These are phyloP conservation scores for Exophiala mesophila DNA, from an alignment of 2,329 filamentous ascomycete species.

Conservation along the genomic window DNA sequence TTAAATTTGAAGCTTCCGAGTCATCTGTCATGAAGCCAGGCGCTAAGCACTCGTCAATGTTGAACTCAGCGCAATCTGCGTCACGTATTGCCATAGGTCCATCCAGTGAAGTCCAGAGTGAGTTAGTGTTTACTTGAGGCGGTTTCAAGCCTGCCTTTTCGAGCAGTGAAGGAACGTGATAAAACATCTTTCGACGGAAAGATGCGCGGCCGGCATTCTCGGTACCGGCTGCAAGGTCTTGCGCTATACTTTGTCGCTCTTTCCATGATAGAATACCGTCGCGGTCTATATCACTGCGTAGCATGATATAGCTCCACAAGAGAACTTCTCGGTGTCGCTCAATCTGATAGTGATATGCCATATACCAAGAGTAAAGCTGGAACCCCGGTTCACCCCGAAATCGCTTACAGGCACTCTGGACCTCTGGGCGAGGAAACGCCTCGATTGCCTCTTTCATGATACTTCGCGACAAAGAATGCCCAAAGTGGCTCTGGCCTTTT, in stretches of 20 bases:
- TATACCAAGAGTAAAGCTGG: constrained; percentile 21
- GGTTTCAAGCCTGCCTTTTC: constrained; percentile 16
- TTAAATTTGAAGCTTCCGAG: constrained; percentile 7
- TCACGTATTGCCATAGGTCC: constrained; percentile 15
- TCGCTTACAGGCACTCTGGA: constrained; percentile 19
- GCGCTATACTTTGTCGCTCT: constrained; percentile 13
- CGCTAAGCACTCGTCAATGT: constrained; percentile 18
- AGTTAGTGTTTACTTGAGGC: constrained; percentile 17
- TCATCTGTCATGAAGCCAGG: constrained; percentile 12
- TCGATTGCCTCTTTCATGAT: constrained; percentile 20
- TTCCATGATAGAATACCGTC: constrained; percentile 19
- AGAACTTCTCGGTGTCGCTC: constrained; percentile 19
- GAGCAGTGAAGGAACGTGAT: constrained; percentile 16
- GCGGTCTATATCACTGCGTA: constrained; percentile 14
- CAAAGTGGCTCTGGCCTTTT: constrained; percentile 21
- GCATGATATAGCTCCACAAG: constrained; percentile 22
- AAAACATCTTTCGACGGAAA: constrained; percentile 16
- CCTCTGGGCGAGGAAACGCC: constrained; percentile 18
- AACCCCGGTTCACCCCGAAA: constrained; percentile 21
- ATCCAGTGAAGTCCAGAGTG: constrained; percentile 20
- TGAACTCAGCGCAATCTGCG: constrained; percentile 16
- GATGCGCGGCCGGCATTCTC: constrained; percentile 13
- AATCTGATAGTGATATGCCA: constrained; percentile 19
- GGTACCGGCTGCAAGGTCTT: constrained; percentile 12
- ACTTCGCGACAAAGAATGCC: constrained; percentile 17